A percentile compares a stretch with the other conserved stretches of the same genome.
phyloP scores from a whole-genome alignment of 345 rosid species.

The Orychophragmus violaceus region DNA sequence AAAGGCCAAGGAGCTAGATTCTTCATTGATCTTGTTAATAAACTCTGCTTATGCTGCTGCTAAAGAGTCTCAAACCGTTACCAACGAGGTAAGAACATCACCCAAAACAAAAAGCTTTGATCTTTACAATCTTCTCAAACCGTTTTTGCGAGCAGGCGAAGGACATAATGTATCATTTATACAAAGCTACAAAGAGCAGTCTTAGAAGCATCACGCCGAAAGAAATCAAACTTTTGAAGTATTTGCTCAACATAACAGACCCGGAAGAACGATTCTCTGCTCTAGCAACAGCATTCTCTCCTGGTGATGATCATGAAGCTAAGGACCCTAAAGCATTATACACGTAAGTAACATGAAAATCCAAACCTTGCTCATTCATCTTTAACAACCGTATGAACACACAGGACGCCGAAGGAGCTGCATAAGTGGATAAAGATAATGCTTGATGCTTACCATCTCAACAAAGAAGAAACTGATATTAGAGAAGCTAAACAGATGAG shows the following conservation, averaged over 20 bases:
- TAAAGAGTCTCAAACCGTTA: constrained; percentile 75
- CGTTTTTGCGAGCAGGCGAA: constrained; percentile 45
- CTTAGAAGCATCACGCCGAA: constrained; percentile 85
- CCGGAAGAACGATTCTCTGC: constrained; percentile 97
- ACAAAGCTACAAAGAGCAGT: constrained; percentile 78
- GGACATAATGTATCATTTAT: constrained; percentile 72
- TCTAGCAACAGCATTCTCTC: constrained; percentile 80
- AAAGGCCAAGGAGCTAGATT: constrained; percentile 84
- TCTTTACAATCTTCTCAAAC: background rate
- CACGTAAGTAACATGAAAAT: constrained; percentile 47
- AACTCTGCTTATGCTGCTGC: constrained; percentile 86
- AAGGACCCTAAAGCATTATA: constrained; percentile 66
- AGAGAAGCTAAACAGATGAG: constrained; percentile 77
- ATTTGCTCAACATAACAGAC: constrained; percentile 79
- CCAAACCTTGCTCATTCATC: background rate
- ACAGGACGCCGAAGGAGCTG: constrained; percentile 86
- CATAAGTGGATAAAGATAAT: constrained; percentile 86
- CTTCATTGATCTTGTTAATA: constrained; percentile 75
- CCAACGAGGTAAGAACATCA: constrained; percentile 49
- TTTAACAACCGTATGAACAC: background rate
- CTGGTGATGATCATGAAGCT: constrained; percentile 62
- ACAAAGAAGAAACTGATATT: constrained; percentile 74
- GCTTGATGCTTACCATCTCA: constrained; percentile 80
- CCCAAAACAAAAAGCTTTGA: background rate
- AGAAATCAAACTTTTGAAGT: constrained; percentile 77